phyloP scores from a whole-genome alignment of 2,329 filamentous ascomycete genomes.

The Aspergillus fischeri region DNA sequence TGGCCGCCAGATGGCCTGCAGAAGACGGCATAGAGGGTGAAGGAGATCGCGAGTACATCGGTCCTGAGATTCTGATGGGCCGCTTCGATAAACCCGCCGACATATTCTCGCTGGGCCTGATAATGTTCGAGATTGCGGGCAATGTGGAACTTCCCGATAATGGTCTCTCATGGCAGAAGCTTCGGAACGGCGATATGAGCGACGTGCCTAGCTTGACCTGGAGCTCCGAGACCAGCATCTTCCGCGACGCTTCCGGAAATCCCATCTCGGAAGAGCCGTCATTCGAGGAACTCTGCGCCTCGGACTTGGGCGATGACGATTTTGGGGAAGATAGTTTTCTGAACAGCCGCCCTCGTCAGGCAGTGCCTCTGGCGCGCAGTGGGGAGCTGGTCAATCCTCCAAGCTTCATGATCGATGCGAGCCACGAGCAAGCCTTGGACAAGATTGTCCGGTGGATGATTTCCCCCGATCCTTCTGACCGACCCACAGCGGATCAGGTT shows the following conservation, averaged over 20 bases:
- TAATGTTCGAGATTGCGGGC: constrained; percentile 89
- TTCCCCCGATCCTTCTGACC: constrained; percentile 64
- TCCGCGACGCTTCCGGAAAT: constrained; percentile 70
- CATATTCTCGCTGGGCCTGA: constrained; percentile 88
- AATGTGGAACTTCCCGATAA: constrained; percentile 95
- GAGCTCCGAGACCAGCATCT: constrained; percentile 65
- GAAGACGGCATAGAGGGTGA: constrained; percentile 77
- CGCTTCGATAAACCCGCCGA: constrained; percentile 87
- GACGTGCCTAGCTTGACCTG: constrained; percentile 85
- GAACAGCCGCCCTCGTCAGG: constrained; percentile 23
- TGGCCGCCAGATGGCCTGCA: constrained; percentile 75
- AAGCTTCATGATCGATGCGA: constrained; percentile 78
- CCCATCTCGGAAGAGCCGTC: constrained; percentile 50
- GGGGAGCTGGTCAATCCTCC: constrained; percentile 68
- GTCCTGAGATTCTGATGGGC: constrained; percentile 83
- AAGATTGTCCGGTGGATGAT: constrained; percentile 86
- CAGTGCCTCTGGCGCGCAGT: constrained; percentile 36
- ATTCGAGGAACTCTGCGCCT: constrained; percentile 42
- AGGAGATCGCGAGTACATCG: constrained; percentile 94
- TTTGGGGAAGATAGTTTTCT: constrained; percentile 37
- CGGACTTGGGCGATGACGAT: constrained; percentile 42
- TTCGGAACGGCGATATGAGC: constrained; percentile 83
- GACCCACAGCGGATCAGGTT: constrained; percentile 71
- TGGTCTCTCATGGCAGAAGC: constrained; percentile 81
- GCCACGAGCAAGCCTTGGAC: constrained; percentile 72